Percentiles rank a stretch among this genome's conserved stretches.
These are phyloP conservation scores for Syzygium jambos DNA, from an alignment of 345 rosid genomes.

Conservation along the genomic window DNA sequence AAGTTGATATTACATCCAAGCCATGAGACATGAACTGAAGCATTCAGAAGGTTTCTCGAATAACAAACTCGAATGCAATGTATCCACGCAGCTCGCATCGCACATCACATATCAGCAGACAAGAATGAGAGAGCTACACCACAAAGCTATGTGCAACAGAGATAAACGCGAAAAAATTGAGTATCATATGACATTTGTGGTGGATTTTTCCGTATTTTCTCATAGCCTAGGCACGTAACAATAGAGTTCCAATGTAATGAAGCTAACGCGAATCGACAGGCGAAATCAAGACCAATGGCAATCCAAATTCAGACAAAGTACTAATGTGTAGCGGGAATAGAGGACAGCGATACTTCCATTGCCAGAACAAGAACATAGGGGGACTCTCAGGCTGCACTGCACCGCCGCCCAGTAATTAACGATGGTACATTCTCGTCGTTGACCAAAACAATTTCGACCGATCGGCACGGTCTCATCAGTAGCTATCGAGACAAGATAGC, in stretches of 20 bases:
- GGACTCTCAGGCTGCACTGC: neutral
- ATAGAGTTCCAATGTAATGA: neutral
- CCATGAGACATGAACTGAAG: neutral
- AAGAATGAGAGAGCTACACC: neutral
- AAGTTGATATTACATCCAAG: neutral
- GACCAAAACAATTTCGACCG: neutral
- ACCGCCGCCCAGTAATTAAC: neutral
- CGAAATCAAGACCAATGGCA: neutral
- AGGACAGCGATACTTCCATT: neutral
- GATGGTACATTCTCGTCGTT: neutral
- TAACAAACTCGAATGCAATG: neutral
- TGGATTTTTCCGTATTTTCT: neutral
- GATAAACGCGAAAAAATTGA: neutral
- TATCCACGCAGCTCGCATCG: neutral
- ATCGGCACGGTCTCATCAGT: neutral
- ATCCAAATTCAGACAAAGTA: neutral
- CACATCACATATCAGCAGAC: neutral
- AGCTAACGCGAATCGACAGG: neutral
- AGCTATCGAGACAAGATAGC: neutral
- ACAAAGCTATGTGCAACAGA: neutral
- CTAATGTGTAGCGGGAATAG: neutral
- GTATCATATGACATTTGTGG: neutral
- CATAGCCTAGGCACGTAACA: neutral
- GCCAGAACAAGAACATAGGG: neutral
- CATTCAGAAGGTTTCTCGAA: neutral